These are phyloP conservation scores for Cystoderma amianthinum DNA, from an alignment of 768 basidiomycete species.

Conservation along the genomic window DNA sequence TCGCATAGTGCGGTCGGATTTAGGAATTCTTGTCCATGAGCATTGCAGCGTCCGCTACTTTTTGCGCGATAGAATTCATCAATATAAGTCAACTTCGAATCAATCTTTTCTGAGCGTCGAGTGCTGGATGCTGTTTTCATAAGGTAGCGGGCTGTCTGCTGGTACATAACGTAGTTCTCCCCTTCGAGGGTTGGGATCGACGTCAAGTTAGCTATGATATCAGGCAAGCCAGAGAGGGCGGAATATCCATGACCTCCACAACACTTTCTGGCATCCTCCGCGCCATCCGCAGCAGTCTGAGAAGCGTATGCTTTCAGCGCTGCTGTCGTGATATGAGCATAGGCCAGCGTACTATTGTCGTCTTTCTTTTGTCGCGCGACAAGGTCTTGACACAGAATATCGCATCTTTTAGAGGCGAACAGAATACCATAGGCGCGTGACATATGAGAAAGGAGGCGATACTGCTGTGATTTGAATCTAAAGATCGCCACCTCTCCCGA, in stretches of 20 bases:
- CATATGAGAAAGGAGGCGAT: constrained; percentile 11
- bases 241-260: constrained; percentile 19
- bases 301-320: constrained; percentile 15
- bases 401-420: constrained; percentile 10
- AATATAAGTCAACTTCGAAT: constrained; percentile 8
- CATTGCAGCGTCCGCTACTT: background rate
- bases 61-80: background rate
- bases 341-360: constrained; percentile 8
- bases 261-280: constrained; percentile 17
- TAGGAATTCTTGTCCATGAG: constrained; percentile 8
- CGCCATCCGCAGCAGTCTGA: constrained; percentile 14
- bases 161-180: constrained; percentile 20
- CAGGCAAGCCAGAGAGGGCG: constrained; percentile 13
- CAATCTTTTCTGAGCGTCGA: background rate
- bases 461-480: constrained; percentile 15
- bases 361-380: constrained; percentile 4
- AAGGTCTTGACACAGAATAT: constrained; percentile 8
- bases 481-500: constrained; percentile 10
- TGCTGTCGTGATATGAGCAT: constrained; percentile 11
- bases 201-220: constrained; percentile 10
- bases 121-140: constrained; percentile 10
- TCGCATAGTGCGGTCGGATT: constrained; percentile 8
- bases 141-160: constrained; percentile 18
- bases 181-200: constrained; percentile 15
- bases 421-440: constrained; percentile 12